Conservation (phyloP, 2,329 filamentous ascomycete genomes). For the Peltaster fructicola region DNA sequence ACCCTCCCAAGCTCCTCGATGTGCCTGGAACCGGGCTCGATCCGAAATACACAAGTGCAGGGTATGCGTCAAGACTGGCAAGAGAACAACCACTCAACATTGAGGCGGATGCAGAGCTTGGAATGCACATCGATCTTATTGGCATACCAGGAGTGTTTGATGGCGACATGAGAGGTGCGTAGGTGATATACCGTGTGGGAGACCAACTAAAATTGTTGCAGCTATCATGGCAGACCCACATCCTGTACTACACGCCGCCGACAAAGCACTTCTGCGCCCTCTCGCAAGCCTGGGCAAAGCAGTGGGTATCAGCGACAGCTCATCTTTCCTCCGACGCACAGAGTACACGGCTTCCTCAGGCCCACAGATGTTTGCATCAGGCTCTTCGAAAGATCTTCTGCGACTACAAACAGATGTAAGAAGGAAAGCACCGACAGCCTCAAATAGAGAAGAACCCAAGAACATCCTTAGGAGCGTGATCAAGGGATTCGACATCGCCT, state of each 20-base stretch:
- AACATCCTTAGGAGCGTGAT: conserved; percentile 43
- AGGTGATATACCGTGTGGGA: no score
- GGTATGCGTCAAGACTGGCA: conserved; percentile 75
- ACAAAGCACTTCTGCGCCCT: conserved; percentile 67
- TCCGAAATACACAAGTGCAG: conserved; percentile 75
- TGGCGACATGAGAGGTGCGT: conserved; percentile 76
- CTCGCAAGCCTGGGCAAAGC: conserved; percentile 74
- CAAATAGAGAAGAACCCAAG: conserved; percentile 38
- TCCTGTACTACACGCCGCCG: conserved; percentile 54
- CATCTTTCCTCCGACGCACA: conserved; percentile 87
- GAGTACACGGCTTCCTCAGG: conserved; percentile 65
- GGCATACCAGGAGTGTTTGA: conserved; percentile 91
- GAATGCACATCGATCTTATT: conserved; percentile 90
- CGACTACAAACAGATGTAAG: conserved; percentile 23
- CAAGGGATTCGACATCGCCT: conserved; percentile 48
- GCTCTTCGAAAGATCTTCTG: conserved; percentile 35
- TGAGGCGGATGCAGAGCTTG: conserved; percentile 90
- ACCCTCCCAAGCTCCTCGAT: conserved; percentile 89
- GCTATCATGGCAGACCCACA: conserved; percentile 49
- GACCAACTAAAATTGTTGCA: conserved; percentile 8
- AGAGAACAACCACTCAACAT: conserved; percentile 90
- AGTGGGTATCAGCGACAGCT: conserved; percentile 52
- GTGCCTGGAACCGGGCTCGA: conserved; percentile 86
- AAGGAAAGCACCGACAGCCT: conserved; percentile 19
- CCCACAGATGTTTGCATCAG: conserved; percentile 31